Evolutionary conservation across 2,329 filamentous ascomycete species (phyloP).

Genomic region (Lasiodiplodia theobromae): DNA sequence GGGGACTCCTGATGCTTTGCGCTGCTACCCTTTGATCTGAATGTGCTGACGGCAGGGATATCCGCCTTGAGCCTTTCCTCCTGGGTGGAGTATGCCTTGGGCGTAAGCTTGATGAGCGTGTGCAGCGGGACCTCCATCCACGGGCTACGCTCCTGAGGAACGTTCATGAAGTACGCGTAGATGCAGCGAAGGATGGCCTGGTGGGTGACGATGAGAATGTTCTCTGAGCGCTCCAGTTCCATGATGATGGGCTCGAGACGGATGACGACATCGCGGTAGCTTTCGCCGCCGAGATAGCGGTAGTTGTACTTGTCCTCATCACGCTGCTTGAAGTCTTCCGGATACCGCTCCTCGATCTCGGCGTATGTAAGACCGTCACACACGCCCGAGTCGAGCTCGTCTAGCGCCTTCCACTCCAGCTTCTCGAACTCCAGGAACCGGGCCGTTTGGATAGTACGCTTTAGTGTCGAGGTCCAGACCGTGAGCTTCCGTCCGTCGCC

Average conservation of each 20-base stretch:
- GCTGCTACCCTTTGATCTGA: slow-evolving; percentile 79
- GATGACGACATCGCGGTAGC: slow-evolving; percentile 95
- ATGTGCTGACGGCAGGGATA: slow-evolving; percentile 95
- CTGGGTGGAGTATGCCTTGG: slow-evolving; percentile 90
- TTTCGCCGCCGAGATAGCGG: slow-evolving; percentile 95
- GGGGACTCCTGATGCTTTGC: slow-evolving; percentile 23
- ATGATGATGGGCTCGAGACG: slow-evolving; percentile 99
- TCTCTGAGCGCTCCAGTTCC: slow-evolving; percentile 95
- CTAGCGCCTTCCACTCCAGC: slow-evolving; percentile 97
- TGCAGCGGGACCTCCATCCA: slow-evolving; percentile 99
- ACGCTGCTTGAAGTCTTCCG: slow-evolving; percentile 92
- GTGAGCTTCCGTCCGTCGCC: slow-evolving; percentile 74
- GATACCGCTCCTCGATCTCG: slow-evolving; percentile 89
- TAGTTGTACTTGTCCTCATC: slow-evolving; percentile 99
- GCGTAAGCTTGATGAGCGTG: slow-evolving; percentile 94
- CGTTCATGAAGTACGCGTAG: slow-evolving; percentile 99
- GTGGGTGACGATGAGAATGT: slow-evolving; percentile 97
- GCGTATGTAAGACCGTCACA: slow-evolving; percentile 97
- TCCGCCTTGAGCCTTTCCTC: slow-evolving; percentile 88
- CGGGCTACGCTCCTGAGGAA: slow-evolving; percentile 87
- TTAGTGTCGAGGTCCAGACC: slow-evolving; percentile 78
- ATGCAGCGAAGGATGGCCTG: slow-evolving; percentile 97
- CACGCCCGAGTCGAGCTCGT: slow-evolving; percentile 94
- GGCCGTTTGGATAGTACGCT: slow-evolving; percentile 90
- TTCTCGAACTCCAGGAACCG: slow-evolving; percentile 91